Conservation (phyloP, 306 rosid genomes). For the Prunus kanzakura region DNA sequence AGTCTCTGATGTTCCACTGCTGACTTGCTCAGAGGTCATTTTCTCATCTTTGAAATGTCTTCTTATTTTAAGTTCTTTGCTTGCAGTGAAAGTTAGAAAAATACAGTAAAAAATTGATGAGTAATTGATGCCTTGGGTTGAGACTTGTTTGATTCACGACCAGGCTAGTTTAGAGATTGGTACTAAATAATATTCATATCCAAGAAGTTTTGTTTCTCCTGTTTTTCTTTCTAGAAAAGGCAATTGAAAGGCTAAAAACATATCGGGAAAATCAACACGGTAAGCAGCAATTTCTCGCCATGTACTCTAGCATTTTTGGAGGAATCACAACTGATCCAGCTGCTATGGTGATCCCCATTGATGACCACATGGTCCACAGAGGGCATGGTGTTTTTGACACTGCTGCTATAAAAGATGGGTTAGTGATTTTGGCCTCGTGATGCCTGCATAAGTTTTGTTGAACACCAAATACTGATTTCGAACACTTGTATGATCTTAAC, state of each 20-base stretch:
- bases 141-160: not conserved
- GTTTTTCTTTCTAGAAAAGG: slow-evolving; percentile 30
- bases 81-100: not conserved
- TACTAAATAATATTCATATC: not conserved
- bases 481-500: not conserved
- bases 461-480: not conserved
- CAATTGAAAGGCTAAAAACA: slow-evolving; percentile 46
- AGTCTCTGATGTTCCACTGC: slow-evolving; percentile 45
- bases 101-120: not conserved
- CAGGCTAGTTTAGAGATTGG: not conserved
- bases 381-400: slow-evolving; percentile 97
- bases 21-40: slow-evolving; percentile 55
- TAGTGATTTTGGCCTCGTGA: slow-evolving; percentile 26
- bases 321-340: slow-evolving; percentile 80
- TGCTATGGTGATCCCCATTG: slow-evolving; percentile 85
- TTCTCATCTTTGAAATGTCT: slow-evolving; percentile 1
- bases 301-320: slow-evolving; percentile 87
- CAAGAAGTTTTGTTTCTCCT: not conserved
- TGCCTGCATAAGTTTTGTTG: slow-evolving; percentile 2
- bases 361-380: slow-evolving; percentile 95
- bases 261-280: slow-evolving; percentile 49
- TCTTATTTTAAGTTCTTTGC: not conserved
- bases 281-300: slow-evolving; percentile 67
- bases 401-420: slow-evolving; percentile 85
- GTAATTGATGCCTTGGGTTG: not conserved